phyloP scores from a whole-genome alignment of 2,329 filamentous ascomycete species.

The Aspergillus caelatus region DNA sequence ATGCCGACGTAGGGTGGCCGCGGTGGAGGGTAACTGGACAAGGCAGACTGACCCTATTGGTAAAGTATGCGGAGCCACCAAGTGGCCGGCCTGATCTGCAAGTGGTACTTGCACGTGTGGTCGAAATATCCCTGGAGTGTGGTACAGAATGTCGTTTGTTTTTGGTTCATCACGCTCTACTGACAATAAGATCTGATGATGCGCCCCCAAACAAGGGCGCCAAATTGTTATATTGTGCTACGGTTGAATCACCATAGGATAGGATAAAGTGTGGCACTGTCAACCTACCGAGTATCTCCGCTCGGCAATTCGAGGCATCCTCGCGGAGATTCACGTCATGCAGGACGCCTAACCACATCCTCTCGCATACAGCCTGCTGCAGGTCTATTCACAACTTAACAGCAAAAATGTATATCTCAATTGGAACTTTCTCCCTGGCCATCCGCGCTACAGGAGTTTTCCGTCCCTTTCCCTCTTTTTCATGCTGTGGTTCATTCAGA shows the following conservation, averaged over 20 bases:
- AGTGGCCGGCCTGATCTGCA: not conserved
- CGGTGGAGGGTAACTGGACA: not conserved
- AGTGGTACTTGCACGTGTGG: not conserved
- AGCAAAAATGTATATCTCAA: not conserved
- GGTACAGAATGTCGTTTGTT: not conserved
- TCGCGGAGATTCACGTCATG: no score
- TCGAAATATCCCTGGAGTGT: not conserved
- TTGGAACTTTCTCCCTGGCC: not conserved
- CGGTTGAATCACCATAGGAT: rapidly evolving
- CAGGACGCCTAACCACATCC: not conserved
- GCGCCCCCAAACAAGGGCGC: no score
- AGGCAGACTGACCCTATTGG: not conserved
- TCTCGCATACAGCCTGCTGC: not conserved
- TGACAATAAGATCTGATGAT: no score
- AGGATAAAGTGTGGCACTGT: no score
- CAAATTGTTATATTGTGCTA: no score
- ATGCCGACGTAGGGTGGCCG: not conserved
- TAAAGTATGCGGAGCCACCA: not conserved
- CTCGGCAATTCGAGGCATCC: no score
- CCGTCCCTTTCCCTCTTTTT: not conserved
- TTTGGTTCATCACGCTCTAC: not conserved
- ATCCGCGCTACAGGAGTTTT: no score
- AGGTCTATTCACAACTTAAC: rapidly evolving
- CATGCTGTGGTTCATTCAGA: not conserved
- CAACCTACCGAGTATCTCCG: not conserved